Evolutionary conservation across 805 yeast species (phyloP), one percentile per base, ranked within the genome.

Genomic region (Candida loeiensis): DNA sequence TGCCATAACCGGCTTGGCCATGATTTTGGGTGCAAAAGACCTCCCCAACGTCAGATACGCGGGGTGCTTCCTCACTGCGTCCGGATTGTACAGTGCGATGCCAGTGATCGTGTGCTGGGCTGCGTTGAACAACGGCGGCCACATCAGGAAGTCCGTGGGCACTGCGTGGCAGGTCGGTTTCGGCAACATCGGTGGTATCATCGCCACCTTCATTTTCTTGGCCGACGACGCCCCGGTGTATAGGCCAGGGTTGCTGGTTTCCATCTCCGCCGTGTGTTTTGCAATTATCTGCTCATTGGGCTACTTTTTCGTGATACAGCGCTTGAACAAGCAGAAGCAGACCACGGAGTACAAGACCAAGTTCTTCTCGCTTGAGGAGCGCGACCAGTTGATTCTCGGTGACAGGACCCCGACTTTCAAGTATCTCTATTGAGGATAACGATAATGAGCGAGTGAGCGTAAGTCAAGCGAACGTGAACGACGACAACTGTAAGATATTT

Each of bases 101-200:
- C 88, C 88, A 8, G 49, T 80, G n/a, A 56, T 80, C 13, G 76
- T 82, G 9, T 80, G 87, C 60, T 81, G 87, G 87, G 59, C 74
- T 15, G 69, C 79, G 8, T 63, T 80, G 54, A 81, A 81, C 52
- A 73, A 76, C 43, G 73, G 77, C 6, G 85, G 87, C 8, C 87
- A 82, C 55, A 56, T 72, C 15, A 66, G 86, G 50, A 77, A 79
- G 44, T 69, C 76, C 36, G 76, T 75, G 11, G 79, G 77, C 7
- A 65, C 81, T 8, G 82, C 79, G 1, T 74, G 74, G 67, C 79
- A 77, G 50, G 74, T 82, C 51, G 87, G 87, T 0, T 80, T 82
- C 50, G 88, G 86, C 39, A 82, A 82, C 59, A 79, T 79, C 51
- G 88, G 87, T 34, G 87, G 86, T 44, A 80, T 82, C 50, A 71